A percentile compares a stretch with the other conserved stretches of the same genome.
These are phyloP conservation scores for Epichloe hybrida DNA, from an alignment of 2,329 filamentous ascomycete species.

Conservation along the genomic window DNA sequence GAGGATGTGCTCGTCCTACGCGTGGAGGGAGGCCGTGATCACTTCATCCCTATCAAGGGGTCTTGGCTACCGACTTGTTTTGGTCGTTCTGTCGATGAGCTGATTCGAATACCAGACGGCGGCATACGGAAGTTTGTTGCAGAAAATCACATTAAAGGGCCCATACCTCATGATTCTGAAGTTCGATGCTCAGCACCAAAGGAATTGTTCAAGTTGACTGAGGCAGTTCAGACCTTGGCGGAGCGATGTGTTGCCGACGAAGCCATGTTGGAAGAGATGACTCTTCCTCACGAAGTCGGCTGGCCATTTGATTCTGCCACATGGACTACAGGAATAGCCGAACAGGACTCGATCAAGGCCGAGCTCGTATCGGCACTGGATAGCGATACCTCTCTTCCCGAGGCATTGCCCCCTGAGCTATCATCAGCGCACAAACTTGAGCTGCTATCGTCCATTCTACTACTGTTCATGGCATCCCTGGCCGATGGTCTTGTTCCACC, in stretches of 20 bases:
- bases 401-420: constrained; percentile 49
- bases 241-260: constrained; percentile 47
- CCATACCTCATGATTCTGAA: constrained; percentile 41
- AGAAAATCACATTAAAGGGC: constrained; percentile 26
- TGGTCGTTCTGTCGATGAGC: constrained; percentile 72
- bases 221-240: constrained; percentile 50
- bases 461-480: constrained; percentile 62
- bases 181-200: constrained; percentile 70
- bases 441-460: constrained; percentile 53
- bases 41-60: constrained; percentile 74
- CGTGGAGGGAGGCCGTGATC: constrained; percentile 71
- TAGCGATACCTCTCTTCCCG: constrained; percentile 46
- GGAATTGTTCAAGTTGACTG: constrained; percentile 80
- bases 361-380: constrained; percentile 57
- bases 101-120: constrained; percentile 73
- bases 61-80: constrained; percentile 73
- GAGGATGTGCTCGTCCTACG: constrained; percentile 84
- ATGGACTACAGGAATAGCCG: constrained; percentile 16
- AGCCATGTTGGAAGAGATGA: constrained; percentile 43
- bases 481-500: constrained; percentile 66
- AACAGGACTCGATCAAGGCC: constrained; percentile 17
- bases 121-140: constrained; percentile 48
- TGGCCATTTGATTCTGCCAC: constrained; percentile 44
- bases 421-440: constrained; percentile 57
- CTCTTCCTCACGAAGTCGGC: constrained; percentile 38